These are phyloP conservation scores for Coffea canephora DNA, from an alignment of 257 asterid genomes.

Conservation along the genomic window DNA sequence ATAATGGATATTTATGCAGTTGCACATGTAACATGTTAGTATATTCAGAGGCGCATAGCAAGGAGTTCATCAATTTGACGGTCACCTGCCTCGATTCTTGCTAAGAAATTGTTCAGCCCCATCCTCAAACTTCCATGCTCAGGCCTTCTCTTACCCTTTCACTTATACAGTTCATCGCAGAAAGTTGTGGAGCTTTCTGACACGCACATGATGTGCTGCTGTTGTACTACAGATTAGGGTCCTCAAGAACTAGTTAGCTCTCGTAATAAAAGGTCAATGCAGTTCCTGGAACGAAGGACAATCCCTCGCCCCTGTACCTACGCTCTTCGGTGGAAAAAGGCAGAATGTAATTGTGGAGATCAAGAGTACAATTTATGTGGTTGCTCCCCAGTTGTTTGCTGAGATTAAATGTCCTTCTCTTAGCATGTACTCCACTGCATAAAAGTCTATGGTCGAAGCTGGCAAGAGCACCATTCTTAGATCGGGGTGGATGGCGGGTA, in stretches of 20 bases:
- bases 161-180: not conserved
- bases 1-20: not conserved
- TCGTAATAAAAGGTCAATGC: not conserved
- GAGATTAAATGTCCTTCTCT: not conserved
- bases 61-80: not conserved
- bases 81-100: not conserved
- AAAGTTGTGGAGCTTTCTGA: not conserved
- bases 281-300: not conserved
- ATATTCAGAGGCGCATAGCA: not conserved
- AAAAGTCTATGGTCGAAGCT: not conserved
- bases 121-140: not conserved
- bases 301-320: not conserved
- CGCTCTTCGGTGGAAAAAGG: not conserved
- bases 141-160: not conserved
- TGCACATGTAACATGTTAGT: not conserved
- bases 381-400: not conserved
- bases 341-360: not conserved
- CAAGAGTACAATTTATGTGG: not conserved
- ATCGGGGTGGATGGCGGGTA: not conserved
- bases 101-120: not conserved
- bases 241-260: not conserved
- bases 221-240: not conserved
- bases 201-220: not conserved
- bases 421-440: not conserved
- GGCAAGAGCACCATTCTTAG: not conserved